Percentiles rank a stretch among this genome's conserved stretches.
Evolutionary conservation across 2,329 filamentous ascomycete genomes (phyloP).

Genomic region (Xylariaceae sp.): DNA sequence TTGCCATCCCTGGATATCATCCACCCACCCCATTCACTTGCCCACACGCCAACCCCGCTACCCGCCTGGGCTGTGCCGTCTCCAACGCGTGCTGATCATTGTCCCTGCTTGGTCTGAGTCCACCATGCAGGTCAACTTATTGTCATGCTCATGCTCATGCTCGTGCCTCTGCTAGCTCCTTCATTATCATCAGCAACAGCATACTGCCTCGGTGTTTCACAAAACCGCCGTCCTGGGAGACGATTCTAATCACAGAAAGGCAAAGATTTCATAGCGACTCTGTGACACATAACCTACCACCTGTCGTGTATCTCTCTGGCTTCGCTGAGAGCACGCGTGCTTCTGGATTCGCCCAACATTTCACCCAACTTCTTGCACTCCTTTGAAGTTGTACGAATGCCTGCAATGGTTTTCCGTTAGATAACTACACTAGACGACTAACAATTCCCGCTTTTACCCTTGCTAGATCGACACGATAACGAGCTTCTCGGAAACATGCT

Average conservation of each 20-base stretch:
- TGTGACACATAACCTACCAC: slow-evolving; percentile 34
- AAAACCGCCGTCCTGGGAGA: slow-evolving; percentile 35
- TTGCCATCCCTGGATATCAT: slow-evolving; percentile 31
- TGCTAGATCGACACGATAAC: slow-evolving; percentile 17
- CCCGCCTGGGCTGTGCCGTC: slow-evolving; percentile 37
- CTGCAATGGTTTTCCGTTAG: slow-evolving; percentile 21
- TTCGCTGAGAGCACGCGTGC: slow-evolving; percentile 23
- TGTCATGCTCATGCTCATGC: slow-evolving; percentile 40
- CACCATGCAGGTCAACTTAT: slow-evolving; percentile 36
- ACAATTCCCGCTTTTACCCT: neutral
- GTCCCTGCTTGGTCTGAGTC: slow-evolving; percentile 33
- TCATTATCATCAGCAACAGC: slow-evolving; percentile 33
- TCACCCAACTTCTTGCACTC: slow-evolving; percentile 41
- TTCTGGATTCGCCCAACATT: slow-evolving; percentile 33
- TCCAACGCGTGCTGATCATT: slow-evolving; percentile 36
- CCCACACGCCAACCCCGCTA: slow-evolving; percentile 36
- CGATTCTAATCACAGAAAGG: slow-evolving; percentile 33
- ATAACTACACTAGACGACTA: slow-evolving; percentile 8
- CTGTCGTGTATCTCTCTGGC: slow-evolving; percentile 29
- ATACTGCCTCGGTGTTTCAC: slow-evolving; percentile 36
- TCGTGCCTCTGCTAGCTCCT: slow-evolving; percentile 34
- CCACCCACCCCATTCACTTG: slow-evolving; percentile 29
- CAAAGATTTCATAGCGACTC: slow-evolving; percentile 19
- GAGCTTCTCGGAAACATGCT: slow-evolving; percentile 46
- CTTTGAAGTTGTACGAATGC: slow-evolving; percentile 36